phyloP scores from a whole-genome alignment of 352 stramenopile species.

The Pythium volutum region DNA sequence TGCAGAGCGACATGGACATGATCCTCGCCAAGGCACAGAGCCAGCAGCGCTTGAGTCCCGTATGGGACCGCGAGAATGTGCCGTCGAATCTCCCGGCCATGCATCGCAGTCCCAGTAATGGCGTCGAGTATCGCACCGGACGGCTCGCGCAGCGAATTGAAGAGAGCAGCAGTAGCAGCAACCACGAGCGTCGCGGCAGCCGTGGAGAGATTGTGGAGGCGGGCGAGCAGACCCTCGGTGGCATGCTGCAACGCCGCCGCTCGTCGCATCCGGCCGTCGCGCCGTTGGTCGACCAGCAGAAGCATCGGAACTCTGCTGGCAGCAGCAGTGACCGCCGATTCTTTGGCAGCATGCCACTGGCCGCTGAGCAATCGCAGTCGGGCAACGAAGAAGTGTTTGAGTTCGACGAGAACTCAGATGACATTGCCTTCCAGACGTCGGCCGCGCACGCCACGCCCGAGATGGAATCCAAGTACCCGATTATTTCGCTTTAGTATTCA shows the following conservation, averaged over 20 bases:
- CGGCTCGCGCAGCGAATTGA: background rate
- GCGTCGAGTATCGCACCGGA: background rate
- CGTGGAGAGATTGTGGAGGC: background rate
- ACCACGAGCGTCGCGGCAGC: background rate
- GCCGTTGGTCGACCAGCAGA: background rate
- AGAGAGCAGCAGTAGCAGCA: background rate
- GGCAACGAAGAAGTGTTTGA: slow-evolving; percentile 24
- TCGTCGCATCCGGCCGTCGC: background rate
- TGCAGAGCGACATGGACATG: slow-evolving; percentile 22
- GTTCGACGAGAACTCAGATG: slow-evolving; percentile 21
- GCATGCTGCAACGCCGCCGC: slow-evolving; percentile 4
- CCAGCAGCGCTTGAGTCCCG: background rate
- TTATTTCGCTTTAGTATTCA: slow-evolving; percentile 20
- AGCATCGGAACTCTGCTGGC: slow-evolving; percentile 18
- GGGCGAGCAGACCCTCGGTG: background rate
- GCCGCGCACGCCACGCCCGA: background rate
- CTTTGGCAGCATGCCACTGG: slow-evolving; percentile 4
- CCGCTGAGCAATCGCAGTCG: slow-evolving; percentile 11
- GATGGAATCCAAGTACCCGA: slow-evolving; percentile 21
- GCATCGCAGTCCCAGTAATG: slow-evolving; percentile 2
- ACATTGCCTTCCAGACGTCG: slow-evolving; percentile 2
- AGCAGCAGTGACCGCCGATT: slow-evolving; percentile 11
- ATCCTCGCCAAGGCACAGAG: background rate
- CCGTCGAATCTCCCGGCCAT: slow-evolving; percentile 7
- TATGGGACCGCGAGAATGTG: slow-evolving; percentile 4